Base-by-base conservation (phyloP, 2,329 filamentous ascomycete species). In the Sporothrix pallida region DNA sequence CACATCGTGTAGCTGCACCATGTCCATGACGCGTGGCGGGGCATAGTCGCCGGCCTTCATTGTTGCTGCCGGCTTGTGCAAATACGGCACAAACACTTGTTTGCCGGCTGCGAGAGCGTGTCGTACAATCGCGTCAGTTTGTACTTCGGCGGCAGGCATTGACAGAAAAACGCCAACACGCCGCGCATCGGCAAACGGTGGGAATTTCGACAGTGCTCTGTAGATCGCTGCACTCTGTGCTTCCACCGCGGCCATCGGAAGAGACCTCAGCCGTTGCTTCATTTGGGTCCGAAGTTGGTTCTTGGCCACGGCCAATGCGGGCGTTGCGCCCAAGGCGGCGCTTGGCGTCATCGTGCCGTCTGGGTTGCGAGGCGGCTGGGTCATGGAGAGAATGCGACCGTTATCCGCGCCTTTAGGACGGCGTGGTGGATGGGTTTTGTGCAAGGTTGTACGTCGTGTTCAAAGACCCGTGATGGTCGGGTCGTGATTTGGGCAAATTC, bases 51-150 rank as follows among this genome's bases (percentile, higher is more conserved):
- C 80, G n/a, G 63, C 17, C 15, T 23, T 20, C 17, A 67, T 37
- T 0, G 83, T 77, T 50, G 86, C 78, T 4, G 84, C 84, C 44
- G 85, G 85, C 78, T 87, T 90, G 83, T 96, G 91, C 71, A 97
- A 91, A 80, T 96, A 98, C 0, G 96, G 96, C 67, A 99, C 91
- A 81, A 94, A 98, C 74, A 99, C 94, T 75, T 91, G 86, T 83
- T 98, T 99, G 54, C 93, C 93, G 3, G 86, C 82, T 7, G 84
- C 83, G 37, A 99, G 85, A 13, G 95, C 95, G 84, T 98, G 89
- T 42, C 89, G 88, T 9, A 98, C 93, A 72, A 98, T 93, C 68
- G 86, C 85, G 70, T 91, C 90, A 1, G 96, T 99, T 77, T 94
- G 93, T 37, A 97, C 88, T 83, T 99, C 96, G 31, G 91, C 92